These are phyloP conservation scores for Skeletonema potamos DNA, from an alignment of 108 stramenopile genomes.

Conservation along the genomic window DNA sequence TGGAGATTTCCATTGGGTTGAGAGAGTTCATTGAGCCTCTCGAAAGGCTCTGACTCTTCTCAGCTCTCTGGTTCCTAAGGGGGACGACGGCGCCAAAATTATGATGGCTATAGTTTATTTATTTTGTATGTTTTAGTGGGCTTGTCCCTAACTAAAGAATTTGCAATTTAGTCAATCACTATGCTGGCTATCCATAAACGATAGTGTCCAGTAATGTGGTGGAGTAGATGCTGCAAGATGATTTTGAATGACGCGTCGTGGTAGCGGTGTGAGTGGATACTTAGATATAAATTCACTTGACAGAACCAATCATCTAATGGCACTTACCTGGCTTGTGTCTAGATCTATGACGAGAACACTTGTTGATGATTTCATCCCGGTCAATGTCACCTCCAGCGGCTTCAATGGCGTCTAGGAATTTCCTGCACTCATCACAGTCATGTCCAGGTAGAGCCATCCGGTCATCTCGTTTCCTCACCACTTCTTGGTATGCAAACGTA, in stretches of 20 bases:
- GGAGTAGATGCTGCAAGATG: background rate
- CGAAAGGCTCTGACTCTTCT: too few species aligned
- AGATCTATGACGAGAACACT: slow-evolving; percentile 50
- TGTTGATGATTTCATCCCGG: slow-evolving; percentile 35
- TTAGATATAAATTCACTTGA: too few species aligned
- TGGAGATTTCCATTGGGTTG: too few species aligned
- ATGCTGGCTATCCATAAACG: slow-evolving; percentile 1
- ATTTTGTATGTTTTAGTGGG: too few species aligned
- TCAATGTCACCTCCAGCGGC: slow-evolving; percentile 25
- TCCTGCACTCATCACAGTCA: slow-evolving; percentile 47
- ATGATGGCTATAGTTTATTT: too few species aligned
- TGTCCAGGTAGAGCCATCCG: slow-evolving; percentile 42
- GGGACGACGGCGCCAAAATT: background rate
- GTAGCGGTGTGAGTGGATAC: background rate
- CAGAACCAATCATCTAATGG: background rate
- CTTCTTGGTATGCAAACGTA: slow-evolving; percentile 46
- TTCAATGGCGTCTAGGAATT: slow-evolving; percentile 42
- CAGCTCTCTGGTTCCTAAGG: too few species aligned
- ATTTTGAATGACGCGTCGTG: background rate
- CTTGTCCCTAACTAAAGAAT: too few species aligned
- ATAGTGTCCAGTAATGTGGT: slow-evolving; percentile 13
- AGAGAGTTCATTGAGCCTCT: too few species aligned
- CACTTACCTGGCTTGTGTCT: slow-evolving; percentile 15
- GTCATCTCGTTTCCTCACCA: slow-evolving; percentile 38
- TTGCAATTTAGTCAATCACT: too few species aligned